phyloP scores from a whole-genome alignment of 352 stramenopile genomes.

The Phytopythium montanum region DNA sequence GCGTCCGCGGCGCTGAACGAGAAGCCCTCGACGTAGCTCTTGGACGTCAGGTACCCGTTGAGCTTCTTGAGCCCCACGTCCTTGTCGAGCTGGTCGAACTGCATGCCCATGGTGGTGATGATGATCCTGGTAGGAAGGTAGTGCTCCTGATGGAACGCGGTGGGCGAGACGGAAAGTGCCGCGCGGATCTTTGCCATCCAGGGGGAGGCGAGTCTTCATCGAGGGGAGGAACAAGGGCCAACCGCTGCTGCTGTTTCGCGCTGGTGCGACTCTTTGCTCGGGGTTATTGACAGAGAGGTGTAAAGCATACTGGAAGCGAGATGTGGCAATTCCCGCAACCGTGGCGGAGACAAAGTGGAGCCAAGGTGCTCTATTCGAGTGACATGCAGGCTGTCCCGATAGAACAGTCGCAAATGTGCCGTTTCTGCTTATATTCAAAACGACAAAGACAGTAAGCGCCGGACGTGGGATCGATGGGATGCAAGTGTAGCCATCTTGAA shows the following conservation, averaged over 20 bases:
- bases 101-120: slow-evolving; percentile 39
- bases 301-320: background rate
- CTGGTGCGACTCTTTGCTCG: background rate
- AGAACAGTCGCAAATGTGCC: background rate
- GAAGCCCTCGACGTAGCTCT: slow-evolving; percentile 80
- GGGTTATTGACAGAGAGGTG: background rate
- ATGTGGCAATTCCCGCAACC: background rate
- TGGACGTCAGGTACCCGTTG: slow-evolving; percentile 75
- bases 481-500: background rate
- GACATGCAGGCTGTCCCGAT: background rate
- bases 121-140: background rate
- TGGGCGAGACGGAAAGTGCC: background rate
- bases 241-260: background rate
- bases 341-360: background rate
- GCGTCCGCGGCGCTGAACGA: slow-evolving; percentile 64
- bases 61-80: slow-evolving; percentile 71
- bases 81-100: slow-evolving; percentile 62
- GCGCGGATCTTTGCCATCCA: background rate
- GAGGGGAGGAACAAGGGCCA: slow-evolving; percentile 1
- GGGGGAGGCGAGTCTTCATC: background rate
- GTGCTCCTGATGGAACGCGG: background rate
- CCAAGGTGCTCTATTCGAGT: background rate
- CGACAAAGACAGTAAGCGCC: too few species aligned
- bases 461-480: too few species aligned
- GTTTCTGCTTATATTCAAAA: too few species aligned